These are phyloP conservation scores for Sporothrix inflata DNA, from an alignment of 2,329 filamentous ascomycete genomes.

Conservation along the genomic window DNA sequence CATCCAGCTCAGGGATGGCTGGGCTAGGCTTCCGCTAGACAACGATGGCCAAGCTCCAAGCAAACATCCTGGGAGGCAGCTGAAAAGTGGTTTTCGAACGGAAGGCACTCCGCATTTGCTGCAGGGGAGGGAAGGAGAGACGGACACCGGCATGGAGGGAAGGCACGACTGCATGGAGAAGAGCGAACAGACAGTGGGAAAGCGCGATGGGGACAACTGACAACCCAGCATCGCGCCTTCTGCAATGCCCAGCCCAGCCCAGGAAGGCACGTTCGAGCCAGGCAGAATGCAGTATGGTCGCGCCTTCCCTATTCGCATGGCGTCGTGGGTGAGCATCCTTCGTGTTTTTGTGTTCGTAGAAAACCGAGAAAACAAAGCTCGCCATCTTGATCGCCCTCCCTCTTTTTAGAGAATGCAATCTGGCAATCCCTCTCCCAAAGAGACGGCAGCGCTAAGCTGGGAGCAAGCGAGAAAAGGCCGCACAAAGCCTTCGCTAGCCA, in stretches of 20 bases:
- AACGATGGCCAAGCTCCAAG: background rate
- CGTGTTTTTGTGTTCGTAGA: background rate
- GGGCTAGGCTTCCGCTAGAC: background rate
- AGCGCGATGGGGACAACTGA: background rate
- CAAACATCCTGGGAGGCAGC: background rate
- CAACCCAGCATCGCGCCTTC: background rate
- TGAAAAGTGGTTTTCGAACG: background rate
- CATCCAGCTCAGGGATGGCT: background rate
- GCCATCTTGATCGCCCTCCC: background rate
- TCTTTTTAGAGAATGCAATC: conserved; percentile 9
- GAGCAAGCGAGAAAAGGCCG: conserved; percentile 4
- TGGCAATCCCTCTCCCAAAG: conserved; percentile 11
- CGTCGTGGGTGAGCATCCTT: background rate
- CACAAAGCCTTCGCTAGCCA: background rate
- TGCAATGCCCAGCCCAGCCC: background rate
- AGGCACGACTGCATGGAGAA: background rate
- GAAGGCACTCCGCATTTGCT: background rate
- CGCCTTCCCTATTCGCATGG: background rate
- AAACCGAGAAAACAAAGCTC: background rate
- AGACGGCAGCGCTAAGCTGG: conserved; percentile 11
- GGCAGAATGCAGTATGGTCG: conserved; percentile 14
- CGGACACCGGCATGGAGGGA: background rate
- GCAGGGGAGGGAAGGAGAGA: too few relatives aligned
- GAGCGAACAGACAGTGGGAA: background rate
- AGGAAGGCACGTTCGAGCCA: conserved; percentile 17